Evolutionary conservation across 139 green algal species (phyloP).

Genomic region (Axilococcus clingmanii): DNA sequence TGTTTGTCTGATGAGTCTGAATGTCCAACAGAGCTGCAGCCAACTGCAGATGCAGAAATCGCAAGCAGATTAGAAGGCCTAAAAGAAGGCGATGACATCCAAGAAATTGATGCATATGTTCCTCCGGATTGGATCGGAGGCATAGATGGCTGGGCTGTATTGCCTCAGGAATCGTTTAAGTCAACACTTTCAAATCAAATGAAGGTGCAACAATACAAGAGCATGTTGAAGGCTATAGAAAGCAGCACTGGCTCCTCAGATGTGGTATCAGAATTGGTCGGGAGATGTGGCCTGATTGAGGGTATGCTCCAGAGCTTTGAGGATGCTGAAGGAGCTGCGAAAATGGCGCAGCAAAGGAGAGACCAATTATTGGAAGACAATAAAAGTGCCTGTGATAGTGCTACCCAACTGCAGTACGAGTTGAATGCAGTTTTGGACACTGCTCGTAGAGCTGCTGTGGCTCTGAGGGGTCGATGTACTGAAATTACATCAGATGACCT

Average conservation of each 20-base stretch:
- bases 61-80: neutral
- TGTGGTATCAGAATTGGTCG: conserved; percentile 1
- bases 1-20: neutral
- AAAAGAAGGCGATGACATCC: neutral
- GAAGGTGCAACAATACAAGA: neutral
- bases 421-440: neutral
- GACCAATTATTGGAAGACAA: conserved; percentile 15
- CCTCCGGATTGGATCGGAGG: neutral
- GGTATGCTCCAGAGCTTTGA: conserved; percentile 10
- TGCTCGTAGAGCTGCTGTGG: conserved; percentile 9
- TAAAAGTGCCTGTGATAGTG: conserved; percentile 1
- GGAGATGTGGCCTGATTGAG: conserved; percentile 5
- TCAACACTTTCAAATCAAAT: neutral
- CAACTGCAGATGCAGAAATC: neutral
- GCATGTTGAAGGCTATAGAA: neutral
- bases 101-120: neutral
- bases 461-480: conserved; percentile 12
- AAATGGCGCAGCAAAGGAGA: conserved; percentile 14
- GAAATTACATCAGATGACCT: conserved; percentile 23
- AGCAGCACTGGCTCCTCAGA: neutral
- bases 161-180: neutral
- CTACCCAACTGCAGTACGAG: conserved; percentile 2
- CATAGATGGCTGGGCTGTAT: neutral
- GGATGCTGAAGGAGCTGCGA: neutral
- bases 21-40: neutral